Evolutionary conservation across 768 basidiomycete genomes (phyloP), one percentile per base, ranked within the genome.

Genomic region (Fibroporia radiculosa): DNA sequence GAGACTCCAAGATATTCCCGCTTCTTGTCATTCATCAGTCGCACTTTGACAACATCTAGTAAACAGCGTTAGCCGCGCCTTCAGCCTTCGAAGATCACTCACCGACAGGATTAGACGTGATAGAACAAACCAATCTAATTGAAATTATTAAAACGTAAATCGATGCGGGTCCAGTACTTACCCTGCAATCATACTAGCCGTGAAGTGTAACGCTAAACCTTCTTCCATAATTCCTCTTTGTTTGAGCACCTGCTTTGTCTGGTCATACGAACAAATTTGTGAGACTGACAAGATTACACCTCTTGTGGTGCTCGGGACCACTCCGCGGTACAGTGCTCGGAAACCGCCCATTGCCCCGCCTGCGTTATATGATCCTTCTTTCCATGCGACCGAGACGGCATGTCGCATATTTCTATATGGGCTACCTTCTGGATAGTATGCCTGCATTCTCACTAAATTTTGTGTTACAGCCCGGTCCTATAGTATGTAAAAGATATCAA

Each of bases 391-490:
- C 12, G 56, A 52, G 48, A 64, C 63, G 3, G 63, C 64, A 44
- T 64, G 60, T 12, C 57, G 55, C 49, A 57, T 59, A 26, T 49
- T 58, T 13, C 54, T 52, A 50, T 65, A 66, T 0, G 65, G 65
- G 29, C 52, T 55, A 14, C 64, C 65, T 11, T 53, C 33, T 6
- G 65, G 65, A 42, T 65, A 63, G 49, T 62, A 51, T 3, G 65
- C 63, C 45, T 66, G 65, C 63, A 66, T 65, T 2, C 65, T 56
- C n/a, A 66, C 64, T 65, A 44, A 2, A n/a, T n/a, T n/a, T n/a
- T n/a, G n/a, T n/a, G n/a, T n/a, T n/a, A n/a, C n/a, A n/a, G n/a
- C n/a, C n/a, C n/a, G n/a, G n/a, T n/a, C n/a, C n/a, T n/a, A n/a
- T n/a, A 23, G 22, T 36, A n/a, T 19, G 12, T 3, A 18, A 18